Conservation (phyloP, 176 grass and related monocot genomes). For the Bonia amplexicaulis region DNA sequence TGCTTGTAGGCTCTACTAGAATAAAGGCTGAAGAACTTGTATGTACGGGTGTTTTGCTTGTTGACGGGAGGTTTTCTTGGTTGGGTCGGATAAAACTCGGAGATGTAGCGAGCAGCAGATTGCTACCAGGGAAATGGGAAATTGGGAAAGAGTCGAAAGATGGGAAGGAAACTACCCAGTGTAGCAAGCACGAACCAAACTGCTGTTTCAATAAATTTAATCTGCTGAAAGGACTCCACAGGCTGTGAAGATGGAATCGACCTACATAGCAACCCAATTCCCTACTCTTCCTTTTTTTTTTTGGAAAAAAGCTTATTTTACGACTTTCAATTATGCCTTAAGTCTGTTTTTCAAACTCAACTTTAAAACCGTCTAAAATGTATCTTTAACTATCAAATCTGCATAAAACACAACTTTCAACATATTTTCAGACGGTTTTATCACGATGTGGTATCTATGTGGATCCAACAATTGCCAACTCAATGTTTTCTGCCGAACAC, state of each 20-base stretch:
- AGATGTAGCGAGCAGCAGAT: neutral
- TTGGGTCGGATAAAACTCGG: neutral
- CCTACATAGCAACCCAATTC: constrained; percentile 10
- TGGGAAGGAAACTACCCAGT: neutral
- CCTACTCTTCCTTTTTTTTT: neutral
- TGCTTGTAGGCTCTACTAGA: neutral
- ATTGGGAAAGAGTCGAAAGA: neutral
- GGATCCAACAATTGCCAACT: no score
- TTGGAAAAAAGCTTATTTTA: no score
- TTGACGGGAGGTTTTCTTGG: neutral
- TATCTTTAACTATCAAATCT: no score
- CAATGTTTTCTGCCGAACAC: no score
- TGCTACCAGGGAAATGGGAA: neutral
- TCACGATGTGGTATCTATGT: no score
- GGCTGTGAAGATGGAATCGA: constrained; percentile 40
- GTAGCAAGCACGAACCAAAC: neutral
- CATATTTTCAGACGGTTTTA: no score
- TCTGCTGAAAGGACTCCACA: constrained; percentile 37
- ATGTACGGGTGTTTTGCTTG: neutral
- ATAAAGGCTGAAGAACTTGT: neutral
- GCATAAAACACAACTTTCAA: no score
- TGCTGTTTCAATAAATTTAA: neutral
- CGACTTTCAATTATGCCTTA: no score
- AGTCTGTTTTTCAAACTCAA: no score
- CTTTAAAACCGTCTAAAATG: no score